Evolutionary conservation across 345 rosid genomes (phyloP).

Genomic region (Balakata baccata): DNA sequence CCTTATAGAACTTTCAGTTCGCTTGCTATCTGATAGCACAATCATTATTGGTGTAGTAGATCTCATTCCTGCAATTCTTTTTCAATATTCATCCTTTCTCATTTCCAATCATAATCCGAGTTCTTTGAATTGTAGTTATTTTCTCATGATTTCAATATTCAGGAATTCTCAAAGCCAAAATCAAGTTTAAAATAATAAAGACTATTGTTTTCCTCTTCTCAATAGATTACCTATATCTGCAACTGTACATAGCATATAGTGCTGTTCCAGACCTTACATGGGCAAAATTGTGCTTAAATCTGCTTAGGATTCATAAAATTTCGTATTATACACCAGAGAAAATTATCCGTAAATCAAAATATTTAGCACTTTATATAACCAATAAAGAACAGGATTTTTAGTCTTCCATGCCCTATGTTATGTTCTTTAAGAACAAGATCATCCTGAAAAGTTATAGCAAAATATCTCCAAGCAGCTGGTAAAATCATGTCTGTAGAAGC

Average conservation of each 20-base stretch:
- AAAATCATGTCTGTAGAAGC: conserved; percentile 30
- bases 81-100: not conserved
- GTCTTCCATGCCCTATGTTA: not conserved
- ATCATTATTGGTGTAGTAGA: not conserved
- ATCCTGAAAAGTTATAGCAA: not conserved
- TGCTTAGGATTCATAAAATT: not conserved
- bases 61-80: not conserved
- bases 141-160: not conserved
- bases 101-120: not conserved
- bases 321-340: not conserved
- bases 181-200: not conserved
- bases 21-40: not conserved
- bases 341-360: too few species aligned
- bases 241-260: too few species aligned
- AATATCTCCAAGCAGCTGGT: not conserved
- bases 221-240: too few species aligned
- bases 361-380: not conserved
- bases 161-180: not conserved
- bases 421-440: not conserved
- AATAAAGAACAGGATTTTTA: not conserved
- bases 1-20: not conserved
- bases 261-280: not conserved
- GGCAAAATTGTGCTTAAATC: not conserved
- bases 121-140: not conserved
- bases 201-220: not conserved